phyloP scores from a whole-genome alignment of 1,139 yeast genomes.

The Ashbya aceris region DNA sequence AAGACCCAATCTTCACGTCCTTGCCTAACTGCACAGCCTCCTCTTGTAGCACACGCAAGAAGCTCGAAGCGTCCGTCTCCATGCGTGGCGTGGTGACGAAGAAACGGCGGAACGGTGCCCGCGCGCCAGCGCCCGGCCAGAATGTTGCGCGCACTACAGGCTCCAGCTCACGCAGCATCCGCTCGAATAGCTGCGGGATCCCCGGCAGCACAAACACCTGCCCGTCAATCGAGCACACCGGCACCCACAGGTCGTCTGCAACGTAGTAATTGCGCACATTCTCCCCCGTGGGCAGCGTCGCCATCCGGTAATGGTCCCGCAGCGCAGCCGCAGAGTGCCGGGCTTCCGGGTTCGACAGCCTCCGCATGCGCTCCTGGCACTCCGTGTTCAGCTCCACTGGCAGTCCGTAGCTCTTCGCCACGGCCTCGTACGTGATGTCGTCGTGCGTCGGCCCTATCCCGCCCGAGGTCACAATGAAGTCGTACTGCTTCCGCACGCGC shows the following conservation, averaged over 20 bases:
- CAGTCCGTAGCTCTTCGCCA: slow-evolving; percentile 54
- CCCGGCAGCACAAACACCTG: slow-evolving; percentile 73
- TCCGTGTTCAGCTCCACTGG: slow-evolving; percentile 45
- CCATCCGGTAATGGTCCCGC: slow-evolving; percentile 66
- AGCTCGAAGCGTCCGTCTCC: slow-evolving; percentile 66
- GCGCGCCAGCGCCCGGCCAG: slow-evolving; percentile 14
- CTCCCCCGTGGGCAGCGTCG: slow-evolving; percentile 52
- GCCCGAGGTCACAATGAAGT: slow-evolving; percentile 71
- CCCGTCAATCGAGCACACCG: slow-evolving; percentile 55
- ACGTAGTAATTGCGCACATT: slow-evolving; percentile 45
- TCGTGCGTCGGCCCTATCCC: slow-evolving; percentile 86
- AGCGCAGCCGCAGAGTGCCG: slow-evolving; percentile 38
- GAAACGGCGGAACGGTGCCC: slow-evolving; percentile 36
- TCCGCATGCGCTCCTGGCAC: slow-evolving; percentile 53
- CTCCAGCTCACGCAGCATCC: slow-evolving; percentile 38
- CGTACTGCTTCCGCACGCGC: slow-evolving; percentile 44
- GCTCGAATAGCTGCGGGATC: slow-evolving; percentile 61
- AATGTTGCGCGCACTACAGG: slow-evolving; percentile 23
- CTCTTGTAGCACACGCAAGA: slow-evolving; percentile 43
- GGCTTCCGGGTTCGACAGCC: slow-evolving; percentile 35
- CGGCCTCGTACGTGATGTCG: slow-evolving; percentile 68
- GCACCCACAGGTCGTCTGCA: slow-evolving; percentile 66
- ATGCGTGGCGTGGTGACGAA: slow-evolving; percentile 52
- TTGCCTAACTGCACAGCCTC: slow-evolving; percentile 33
- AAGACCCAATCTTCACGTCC: slow-evolving; percentile 65